Percentiles rank a stretch among this genome's conserved stretches.
Conservation (phyloP, 768 basidiomycete genomes). For the Lanmaoa rubissima region DNA sequence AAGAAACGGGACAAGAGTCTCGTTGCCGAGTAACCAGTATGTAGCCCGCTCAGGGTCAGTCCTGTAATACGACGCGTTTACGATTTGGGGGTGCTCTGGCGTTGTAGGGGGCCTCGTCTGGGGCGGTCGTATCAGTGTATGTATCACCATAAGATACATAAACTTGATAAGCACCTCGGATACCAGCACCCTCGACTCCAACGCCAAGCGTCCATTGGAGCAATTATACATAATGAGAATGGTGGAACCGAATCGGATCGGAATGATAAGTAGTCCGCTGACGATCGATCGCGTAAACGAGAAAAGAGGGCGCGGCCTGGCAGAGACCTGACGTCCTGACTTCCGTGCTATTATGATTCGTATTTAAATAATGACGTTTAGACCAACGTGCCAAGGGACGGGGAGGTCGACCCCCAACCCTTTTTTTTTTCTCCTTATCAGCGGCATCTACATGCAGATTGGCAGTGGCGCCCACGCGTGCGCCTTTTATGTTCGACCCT, state of each 20-base stretch:
- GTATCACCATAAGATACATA: not conserved
- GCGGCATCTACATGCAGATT: no score
- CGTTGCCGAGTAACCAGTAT: not conserved
- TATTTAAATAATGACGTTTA: no score
- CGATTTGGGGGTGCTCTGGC: not conserved
- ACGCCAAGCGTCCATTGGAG: not conserved
- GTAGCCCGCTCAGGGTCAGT: not conserved
- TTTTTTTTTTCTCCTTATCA: no score
- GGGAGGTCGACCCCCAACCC: no score
- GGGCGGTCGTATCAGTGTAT: no score
- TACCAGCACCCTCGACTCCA: not conserved
- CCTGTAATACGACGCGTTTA: not conserved
- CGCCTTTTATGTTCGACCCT: no score
- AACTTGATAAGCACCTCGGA: not conserved
- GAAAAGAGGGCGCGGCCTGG: no score
- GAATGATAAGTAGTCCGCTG: not conserved
- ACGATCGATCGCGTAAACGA: not conserved
- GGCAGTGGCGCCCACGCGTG: no score
- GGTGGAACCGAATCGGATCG: not conserved
- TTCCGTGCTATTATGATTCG: no score
- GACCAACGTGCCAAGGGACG: no score
- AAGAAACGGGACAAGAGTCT: not conserved
- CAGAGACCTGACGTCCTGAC: no score
- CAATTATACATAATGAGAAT: not conserved
- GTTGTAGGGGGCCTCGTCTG: not conserved